These are phyloP conservation scores for Sequoia sempervirens DNA, from an alignment of 75 land plant genomes.

Conservation along the genomic window DNA sequence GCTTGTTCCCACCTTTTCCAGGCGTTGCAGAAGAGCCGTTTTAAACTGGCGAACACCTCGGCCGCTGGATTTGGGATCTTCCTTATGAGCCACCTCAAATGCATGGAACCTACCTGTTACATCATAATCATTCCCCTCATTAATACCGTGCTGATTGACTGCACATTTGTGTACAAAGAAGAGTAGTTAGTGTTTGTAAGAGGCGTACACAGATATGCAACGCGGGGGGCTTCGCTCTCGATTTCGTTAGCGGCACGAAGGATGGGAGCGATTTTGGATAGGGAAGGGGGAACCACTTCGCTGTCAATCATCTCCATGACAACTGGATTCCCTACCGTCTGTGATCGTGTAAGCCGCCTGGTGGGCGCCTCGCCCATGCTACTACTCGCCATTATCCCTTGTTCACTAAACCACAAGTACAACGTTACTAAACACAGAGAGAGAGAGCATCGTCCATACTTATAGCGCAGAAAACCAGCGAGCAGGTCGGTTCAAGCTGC, in stretches of 20 bases:
- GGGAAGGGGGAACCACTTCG: conserved; percentile 89
- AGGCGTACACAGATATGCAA: conserved; percentile 87
- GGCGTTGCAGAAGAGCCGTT: conserved; percentile 83
- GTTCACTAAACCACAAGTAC: not conserved
- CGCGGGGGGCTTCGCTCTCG: conserved; percentile 57
- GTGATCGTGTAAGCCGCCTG: conserved; percentile 1
- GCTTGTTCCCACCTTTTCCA: conserved; percentile 60
- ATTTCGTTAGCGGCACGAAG: conserved; percentile 96
- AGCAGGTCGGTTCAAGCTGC: no score
- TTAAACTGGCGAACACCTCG: conserved; percentile 95
- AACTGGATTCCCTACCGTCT: conserved; percentile 23
- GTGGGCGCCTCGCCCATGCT: conserved; percentile 16
- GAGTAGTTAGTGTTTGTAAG: not conserved
- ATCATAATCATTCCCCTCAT: not conserved
- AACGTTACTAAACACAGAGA: no score
- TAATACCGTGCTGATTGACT: no score
- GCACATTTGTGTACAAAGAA: no score
- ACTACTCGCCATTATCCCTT: conserved; percentile 26
- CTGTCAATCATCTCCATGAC: conserved; percentile 49
- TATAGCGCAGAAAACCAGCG: no score
- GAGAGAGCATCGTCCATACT: no score
- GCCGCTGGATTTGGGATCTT: conserved; percentile 82
- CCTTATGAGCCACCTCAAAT: conserved; percentile 82
- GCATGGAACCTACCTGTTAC: conserved; percentile 89
- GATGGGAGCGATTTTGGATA: conserved; percentile 72